These are phyloP conservation scores for Cutaneotrichosporon dermatis DNA, from an alignment of 1,284 basidiomycete genomes.

Conservation along the genomic window DNA sequence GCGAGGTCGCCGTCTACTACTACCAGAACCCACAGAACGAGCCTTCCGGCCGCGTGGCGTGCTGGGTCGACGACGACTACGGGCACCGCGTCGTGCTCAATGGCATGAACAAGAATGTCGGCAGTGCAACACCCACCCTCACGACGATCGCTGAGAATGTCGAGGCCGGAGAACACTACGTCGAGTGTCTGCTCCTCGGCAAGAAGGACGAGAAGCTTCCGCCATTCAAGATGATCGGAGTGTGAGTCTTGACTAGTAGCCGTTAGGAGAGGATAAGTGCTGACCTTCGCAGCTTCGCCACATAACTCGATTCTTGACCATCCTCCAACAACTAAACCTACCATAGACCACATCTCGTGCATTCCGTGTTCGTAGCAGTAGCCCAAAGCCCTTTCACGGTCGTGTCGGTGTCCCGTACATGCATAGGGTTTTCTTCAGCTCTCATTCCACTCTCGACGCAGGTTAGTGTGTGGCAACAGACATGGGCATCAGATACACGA, in stretches of 20 bases:
- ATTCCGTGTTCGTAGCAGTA: neutral
- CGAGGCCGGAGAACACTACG: conserved; percentile 70
- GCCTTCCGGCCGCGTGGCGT: conserved; percentile 51
- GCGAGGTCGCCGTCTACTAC: conserved; percentile 55
- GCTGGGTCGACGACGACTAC: conserved; percentile 56
- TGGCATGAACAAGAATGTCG: conserved; percentile 48
- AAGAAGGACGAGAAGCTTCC: conserved; percentile 64
- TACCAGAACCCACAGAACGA: conserved; percentile 49
- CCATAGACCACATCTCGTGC: conserved; percentile 1
- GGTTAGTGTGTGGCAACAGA: neutral
- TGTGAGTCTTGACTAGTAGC: conserved; percentile 44
- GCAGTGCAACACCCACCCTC: conserved; percentile 53
- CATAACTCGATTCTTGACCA: neutral
- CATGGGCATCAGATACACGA: neutral
- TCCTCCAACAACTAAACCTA: neutral
- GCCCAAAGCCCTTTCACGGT: neutral
- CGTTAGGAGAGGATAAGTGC: neutral
- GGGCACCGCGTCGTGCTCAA: conserved; percentile 51
- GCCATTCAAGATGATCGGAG: conserved; percentile 77
- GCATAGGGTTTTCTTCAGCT: neutral
- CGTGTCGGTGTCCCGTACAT: neutral
- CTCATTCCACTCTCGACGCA: neutral
- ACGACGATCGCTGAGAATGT: conserved; percentile 75
- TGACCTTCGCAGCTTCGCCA: conserved; percentile 8
- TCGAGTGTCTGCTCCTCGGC: conserved; percentile 74